Base-by-base conservation (phyloP, 2,329 filamentous ascomycete species). In the Juglanconis sp. region DNA sequence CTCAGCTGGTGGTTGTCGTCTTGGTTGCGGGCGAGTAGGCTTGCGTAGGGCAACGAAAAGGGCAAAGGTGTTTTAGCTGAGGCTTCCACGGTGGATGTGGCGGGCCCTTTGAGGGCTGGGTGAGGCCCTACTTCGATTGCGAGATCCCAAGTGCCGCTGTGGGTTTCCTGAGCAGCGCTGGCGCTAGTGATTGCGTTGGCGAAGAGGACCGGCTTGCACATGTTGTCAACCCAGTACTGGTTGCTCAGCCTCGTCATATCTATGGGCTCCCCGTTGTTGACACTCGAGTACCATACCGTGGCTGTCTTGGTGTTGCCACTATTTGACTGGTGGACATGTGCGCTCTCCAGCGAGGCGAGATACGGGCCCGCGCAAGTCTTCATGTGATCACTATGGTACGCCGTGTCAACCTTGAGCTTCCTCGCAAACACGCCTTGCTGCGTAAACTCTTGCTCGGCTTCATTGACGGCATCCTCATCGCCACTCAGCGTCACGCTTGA, bases 351-450 rank as follows among this genome's bases (percentile, higher is more conserved):
- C 57, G 10, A 17, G 32, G 1, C 47, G 13, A 7, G 66, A 50
- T 61, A 62, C 15, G 31, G 47, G 1, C 63, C 47, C 62, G 60
- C 10, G 52, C 59, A 63, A 7, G 57, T 53, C 0, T 35, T 31
- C 73, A 78, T 78, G 49, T 76, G 73, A 35, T 71, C 68, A 1
- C 74, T 75, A 58, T 76, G 73, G 50, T 78, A 79, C 0, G 77
- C 77, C 5, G 59, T 73, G 56, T 76, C 72, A 2, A 77, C 73
- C 17, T 70, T 67, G 0, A 80, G 66, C 0, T 60, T 40, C 3
- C 74, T 63, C 1, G 67, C 61, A 53, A 77, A 72, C 7, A 67
- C 62, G 5, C 66, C 67, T 1, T 69, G 61, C 0, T 72, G 60
- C 0, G 71, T 36, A 2, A 54, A 59, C 56, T 68, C 58, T 0